Evolutionary conservation across 139 green algal species (phyloP), one percentile per base, ranked within the genome.

Genomic region (Haematococcus lacustris): DNA sequence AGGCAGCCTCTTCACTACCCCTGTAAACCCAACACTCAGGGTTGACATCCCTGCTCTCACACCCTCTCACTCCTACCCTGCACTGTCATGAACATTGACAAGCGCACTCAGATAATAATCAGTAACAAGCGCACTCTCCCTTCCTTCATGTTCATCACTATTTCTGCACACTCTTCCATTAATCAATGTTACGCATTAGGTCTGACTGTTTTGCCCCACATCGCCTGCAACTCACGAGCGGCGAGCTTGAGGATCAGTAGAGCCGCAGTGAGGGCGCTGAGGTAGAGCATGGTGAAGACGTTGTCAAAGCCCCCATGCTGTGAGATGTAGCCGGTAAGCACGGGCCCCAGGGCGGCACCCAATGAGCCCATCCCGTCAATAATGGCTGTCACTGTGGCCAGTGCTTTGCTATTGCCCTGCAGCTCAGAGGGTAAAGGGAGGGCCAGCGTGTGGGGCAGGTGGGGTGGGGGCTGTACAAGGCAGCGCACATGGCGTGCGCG

Each of bases 301-400:
- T 91, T 86, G 71, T 94, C 82, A 76, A 96, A 97, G 64, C 85
- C 88, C 28, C 88, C 87, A 25, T 68, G 41, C 41, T 88, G 74
- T 3, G 73, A 83, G 57, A 98, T 92, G 72, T 92, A 91, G 34
- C 94, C 94, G 2, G 92, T 97, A 30, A 97, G 73, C 73, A 95
- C 84, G 53, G 94, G 94, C 1, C 94, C 94, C 3, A 98, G 78
- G 0, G 93, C 92, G 1, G 94, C 94, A 26, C 94, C 94, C n/a
- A 97, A 74, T 34, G 79, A 91, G 28, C 94, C 94, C 84, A 95
- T 98, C 63, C 94, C 94, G 77, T 98, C 94, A 30, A 98, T 98
- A 75, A 98, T 98, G 34, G 94, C 94, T 4, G 93, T 97, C 5
- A 98, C 94, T 3, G 93, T 98, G 26, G 94, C 91, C 47, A 98